Percentiles rank a stretch among this genome's conserved stretches.
These are phyloP conservation scores for Pythium phragmitis DNA, from an alignment of 352 stramenopile species.

Conservation along the genomic window DNA sequence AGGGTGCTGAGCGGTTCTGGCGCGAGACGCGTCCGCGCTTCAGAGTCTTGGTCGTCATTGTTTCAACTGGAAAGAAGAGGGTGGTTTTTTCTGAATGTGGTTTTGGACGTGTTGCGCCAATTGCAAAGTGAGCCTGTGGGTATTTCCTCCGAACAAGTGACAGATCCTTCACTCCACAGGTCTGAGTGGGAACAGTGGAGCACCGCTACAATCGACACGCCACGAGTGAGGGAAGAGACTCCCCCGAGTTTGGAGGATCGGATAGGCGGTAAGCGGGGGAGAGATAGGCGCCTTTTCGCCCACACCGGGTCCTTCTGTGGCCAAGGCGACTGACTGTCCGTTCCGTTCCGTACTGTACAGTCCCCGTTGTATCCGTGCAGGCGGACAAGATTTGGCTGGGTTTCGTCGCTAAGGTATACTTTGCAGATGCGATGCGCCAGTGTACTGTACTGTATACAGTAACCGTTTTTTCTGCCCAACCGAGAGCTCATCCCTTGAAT, in stretches of 20 bases:
- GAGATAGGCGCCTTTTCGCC: neutral
- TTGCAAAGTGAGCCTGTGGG: conserved; percentile 19
- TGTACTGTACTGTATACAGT: no score
- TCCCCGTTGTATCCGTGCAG: neutral
- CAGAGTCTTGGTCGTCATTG: conserved; percentile 19
- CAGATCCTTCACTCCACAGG: neutral
- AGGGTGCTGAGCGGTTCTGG: conserved; percentile 7
- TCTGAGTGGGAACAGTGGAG: neutral
- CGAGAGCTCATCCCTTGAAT: neutral
- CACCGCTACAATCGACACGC: neutral
- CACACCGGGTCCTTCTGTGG: conserved; percentile 6
- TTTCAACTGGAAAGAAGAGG: neutral
- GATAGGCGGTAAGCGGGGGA: neutral
- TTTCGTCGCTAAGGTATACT: neutral
- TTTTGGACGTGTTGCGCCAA: conserved; percentile 4
- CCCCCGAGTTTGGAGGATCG: neutral
- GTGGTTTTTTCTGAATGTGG: neutral
- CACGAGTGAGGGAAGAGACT: neutral
- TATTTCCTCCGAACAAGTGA: neutral
- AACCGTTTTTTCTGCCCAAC: neutral
- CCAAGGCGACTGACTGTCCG: conserved; percentile 1
- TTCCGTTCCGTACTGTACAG: conserved; percentile 1
- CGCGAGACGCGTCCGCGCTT: conserved; percentile 17
- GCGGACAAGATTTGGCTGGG: neutral
- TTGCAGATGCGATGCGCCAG: neutral